Evolutionary conservation across 2,329 filamentous ascomycete species (phyloP), one percentile per base, ranked within the genome.

Genomic region (Septoria petroselini): DNA sequence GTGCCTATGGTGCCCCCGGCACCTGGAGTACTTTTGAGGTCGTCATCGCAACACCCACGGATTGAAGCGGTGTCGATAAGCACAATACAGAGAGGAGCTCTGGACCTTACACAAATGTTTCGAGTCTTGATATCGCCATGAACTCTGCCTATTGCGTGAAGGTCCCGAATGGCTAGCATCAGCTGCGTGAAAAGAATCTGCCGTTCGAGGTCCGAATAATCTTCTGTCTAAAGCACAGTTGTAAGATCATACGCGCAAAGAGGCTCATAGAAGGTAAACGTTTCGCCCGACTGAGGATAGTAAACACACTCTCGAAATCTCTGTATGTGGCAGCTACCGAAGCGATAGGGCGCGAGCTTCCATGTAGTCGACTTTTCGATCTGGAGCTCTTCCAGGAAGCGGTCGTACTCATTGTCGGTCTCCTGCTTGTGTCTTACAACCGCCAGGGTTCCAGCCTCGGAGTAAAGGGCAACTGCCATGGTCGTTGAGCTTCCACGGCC

Each of bases 1-100:
- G 38, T 38, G 18, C 19, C 43, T 7, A 17, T 11, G 4, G 33
- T 39, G 12, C 44, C 44, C 33, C 41, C 30, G n/a, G 2, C 4
- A 6, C 41, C 41, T 35, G 41, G 41, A 23, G 27, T 14, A 5
- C 7, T 14, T 21, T 8, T 4, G 12, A 23, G 6, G 3, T 12
- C 27, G 19, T 3, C 23, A 4, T 5, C n/a, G 6, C 17, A 3
- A 23, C 41, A 45, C 11, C 8, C 6, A 12, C 14, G 3, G 17
- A 45, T 45, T 3, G 6, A 5, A 23, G 41, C 41, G 23, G 41
- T 45, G n/a, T 45, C 41, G 23, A 45, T 21, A 12, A 45, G 41
- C 4, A 45, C 30, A 7, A 45, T 2, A 21, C 7, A 45, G 6
- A 45, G 41, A 4, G 41, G 41, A 12, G 21, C 30, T 35, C 41